These are phyloP conservation scores for Nidularia sp. DNA, from an alignment of 768 basidiomycete genomes.

Conservation along the genomic window DNA sequence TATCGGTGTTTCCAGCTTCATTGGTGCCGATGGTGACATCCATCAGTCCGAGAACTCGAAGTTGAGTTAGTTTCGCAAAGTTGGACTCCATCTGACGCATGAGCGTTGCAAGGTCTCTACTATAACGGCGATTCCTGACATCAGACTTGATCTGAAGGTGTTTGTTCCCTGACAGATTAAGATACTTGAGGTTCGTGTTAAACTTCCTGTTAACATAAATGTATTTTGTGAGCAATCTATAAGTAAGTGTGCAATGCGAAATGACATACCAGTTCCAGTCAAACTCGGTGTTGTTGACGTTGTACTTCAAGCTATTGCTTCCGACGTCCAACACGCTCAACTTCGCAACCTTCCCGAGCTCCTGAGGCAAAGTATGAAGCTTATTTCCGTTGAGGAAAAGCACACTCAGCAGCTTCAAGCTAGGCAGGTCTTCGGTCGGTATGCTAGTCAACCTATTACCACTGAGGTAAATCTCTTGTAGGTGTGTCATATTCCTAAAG, in stretches of 20 bases:
- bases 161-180: constrained; percentile 97
- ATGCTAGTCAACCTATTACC: constrained; percentile 92
- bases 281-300: constrained; percentile 97
- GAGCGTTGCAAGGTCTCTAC: constrained; percentile 12
- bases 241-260: neutral
- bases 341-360: constrained; percentile 77
- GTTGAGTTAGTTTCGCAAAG: constrained; percentile 80
- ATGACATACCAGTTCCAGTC: constrained; percentile 94
- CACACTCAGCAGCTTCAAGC: constrained; percentile 61
- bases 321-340: constrained; percentile 87
- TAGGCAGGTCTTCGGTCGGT: constrained; percentile 84
- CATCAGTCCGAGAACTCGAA: constrained; percentile 95
- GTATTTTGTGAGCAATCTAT: neutral
- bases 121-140: constrained; percentile 29
- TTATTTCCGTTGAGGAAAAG: constrained; percentile 93
- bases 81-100: constrained; percentile 57
- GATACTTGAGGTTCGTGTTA: constrained; percentile 88
- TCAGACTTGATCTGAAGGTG: constrained; percentile 92
- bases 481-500: constrained; percentile 60
- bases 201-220: constrained; percentile 69
- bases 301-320: constrained; percentile 91
- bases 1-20: constrained; percentile 42
- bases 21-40: constrained; percentile 84
- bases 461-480: constrained; percentile 89
- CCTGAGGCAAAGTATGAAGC: constrained; percentile 87